Evolutionary conservation across 371 early-diverging fungal species (phyloP), one percentile per base, ranked within the genome.

Genomic region (Basidiobolus meristosporus): DNA sequence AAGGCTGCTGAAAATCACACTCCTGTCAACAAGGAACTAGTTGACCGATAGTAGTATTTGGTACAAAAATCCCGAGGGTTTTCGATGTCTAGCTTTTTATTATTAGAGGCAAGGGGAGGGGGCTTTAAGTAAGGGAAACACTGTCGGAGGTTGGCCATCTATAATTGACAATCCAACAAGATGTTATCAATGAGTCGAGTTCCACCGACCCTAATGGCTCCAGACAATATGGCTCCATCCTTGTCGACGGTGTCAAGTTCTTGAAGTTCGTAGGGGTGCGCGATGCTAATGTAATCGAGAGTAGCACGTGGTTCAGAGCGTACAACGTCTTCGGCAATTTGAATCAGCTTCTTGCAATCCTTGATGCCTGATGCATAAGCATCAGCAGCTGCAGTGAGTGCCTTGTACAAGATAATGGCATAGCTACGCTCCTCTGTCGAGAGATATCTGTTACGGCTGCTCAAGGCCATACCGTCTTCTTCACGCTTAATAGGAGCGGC

Each of bases 161-260:
- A 41, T n/a, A 50, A 19, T 14, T 28, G 19, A 26, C 45, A 45
- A 38, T 57, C 52, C 37, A 61, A 40, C 19, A 87, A 53, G 6
- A 89, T 44, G 54, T 95, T 97, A 54, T 97, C 97, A 39, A 97
- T 92, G 23, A 97, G 58, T 21, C 97, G 62, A 6, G 95, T 89
- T n/a, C 59, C 69, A 28, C 91, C 91, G 30, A 92, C 71, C 44
- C 63, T 70, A 18, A 92, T 70, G 7, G 95, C 97, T 23, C 88
- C 84, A 12, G 83, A 84, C 21, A 92, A 61, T 34, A 97, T 77
- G 20, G 81, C 92, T 2, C 81, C 77, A 28, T 63, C 57, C 21
- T 59, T 59, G 17, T 44, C 59, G 14, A 70, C 38, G 0, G n/a
- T 36, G 7, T 69, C 53, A 19, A 79, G 45, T 50, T 85, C 82